phyloP scores from a whole-genome alignment of 2,329 filamentous ascomycete species.

The Bertia moriformis region DNA sequence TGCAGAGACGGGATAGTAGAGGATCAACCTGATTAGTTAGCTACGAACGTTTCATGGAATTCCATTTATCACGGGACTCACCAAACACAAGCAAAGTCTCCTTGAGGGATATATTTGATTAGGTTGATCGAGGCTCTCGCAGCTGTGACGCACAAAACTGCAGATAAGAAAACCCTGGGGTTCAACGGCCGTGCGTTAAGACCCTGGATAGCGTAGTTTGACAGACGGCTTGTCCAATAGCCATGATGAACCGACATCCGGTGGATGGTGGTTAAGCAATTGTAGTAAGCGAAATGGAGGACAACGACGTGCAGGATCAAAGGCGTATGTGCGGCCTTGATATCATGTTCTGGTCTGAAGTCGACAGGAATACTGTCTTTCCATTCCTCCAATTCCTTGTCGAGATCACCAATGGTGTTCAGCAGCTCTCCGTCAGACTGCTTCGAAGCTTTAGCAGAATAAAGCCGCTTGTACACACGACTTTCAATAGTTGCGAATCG shows the following conservation, averaged over 20 bases:
- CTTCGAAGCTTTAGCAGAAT: constrained; percentile 81
- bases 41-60: background rate
- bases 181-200: constrained; percentile 83
- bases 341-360: constrained; percentile 93
- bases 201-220: constrained; percentile 88
- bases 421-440: constrained; percentile 85
- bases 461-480: constrained; percentile 82
- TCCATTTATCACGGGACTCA: constrained; percentile 26
- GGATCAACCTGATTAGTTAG: background rate
- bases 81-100: constrained; percentile 91
- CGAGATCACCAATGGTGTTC: constrained; percentile 89
- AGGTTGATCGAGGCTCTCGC: constrained; percentile 85
- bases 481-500: constrained; percentile 84
- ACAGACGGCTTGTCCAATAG: constrained; percentile 91
- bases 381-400: constrained; percentile 82
- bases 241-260: constrained; percentile 97
- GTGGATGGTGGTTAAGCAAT: constrained; percentile 92
- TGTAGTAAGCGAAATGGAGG: constrained; percentile 93
- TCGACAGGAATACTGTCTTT: constrained; percentile 91
- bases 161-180: constrained; percentile 84
- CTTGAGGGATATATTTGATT: constrained; percentile 89
- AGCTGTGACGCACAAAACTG: constrained; percentile 80
- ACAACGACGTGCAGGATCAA: constrained; percentile 90
- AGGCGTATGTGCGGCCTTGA: constrained; percentile 80
- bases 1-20: constrained; percentile 62